Evolutionary conservation across 202 grass and related monocot genomes (phyloP).

Genomic region (Musa balbisiana): DNA sequence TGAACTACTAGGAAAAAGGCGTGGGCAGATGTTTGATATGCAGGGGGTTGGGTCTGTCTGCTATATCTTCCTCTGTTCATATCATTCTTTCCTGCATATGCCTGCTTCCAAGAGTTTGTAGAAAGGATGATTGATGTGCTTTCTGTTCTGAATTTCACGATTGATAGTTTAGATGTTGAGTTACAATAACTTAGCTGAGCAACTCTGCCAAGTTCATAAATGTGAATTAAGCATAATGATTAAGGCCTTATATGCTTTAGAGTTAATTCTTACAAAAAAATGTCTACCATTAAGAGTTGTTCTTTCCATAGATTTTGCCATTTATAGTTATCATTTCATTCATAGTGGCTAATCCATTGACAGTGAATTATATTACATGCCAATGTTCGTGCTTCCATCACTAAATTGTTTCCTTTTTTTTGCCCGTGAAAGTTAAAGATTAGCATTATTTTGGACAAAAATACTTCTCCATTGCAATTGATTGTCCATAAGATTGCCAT

Average conservation of each 20-base stretch:
- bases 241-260: neutral
- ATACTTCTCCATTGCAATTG: too few species aligned
- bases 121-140: too few species aligned
- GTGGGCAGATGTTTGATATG: slow-evolving; percentile 95
- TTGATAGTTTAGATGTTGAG: neutral
- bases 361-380: too few species aligned
- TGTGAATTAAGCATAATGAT: neutral
- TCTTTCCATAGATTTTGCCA: neutral
- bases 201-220: neutral
- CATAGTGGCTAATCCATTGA: neutral
- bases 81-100: neutral
- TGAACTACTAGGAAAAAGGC: slow-evolving; percentile 89
- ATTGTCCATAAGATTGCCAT: too few species aligned
- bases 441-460: too few species aligned
- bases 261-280: neutral
- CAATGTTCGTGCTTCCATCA: too few species aligned
- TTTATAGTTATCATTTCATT: neutral
- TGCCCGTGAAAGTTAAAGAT: too few species aligned
- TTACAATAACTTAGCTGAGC: neutral
- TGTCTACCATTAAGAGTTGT: neutral
- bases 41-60: slow-evolving; percentile 61
- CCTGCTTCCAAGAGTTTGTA: neutral
- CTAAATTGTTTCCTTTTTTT: too few species aligned
- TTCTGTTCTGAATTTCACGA: neutral
- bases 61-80: slow-evolving; percentile 13